Base-by-base conservation (phyloP, 129 eudicot species). In the carrot (Daucus carota) region DNA sequence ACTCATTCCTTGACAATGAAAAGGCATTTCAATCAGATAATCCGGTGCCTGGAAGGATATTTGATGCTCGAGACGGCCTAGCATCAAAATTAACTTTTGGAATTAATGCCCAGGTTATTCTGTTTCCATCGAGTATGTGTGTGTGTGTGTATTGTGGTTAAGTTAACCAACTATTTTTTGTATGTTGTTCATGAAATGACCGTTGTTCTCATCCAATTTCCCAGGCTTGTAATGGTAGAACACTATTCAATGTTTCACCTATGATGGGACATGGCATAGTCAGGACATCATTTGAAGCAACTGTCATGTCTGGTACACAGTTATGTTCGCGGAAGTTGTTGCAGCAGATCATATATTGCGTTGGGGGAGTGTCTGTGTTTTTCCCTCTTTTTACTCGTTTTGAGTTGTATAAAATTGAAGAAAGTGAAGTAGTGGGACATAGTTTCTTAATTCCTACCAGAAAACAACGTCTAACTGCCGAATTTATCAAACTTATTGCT, bases 341-440 rank as follows among this genome's bases (percentile, higher is more conserved):
- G 80, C 92, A 91, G 74, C 93, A 94, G 79, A 91, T 91, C 48
- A 87, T 94, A 71, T 94, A 94, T 74, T 91, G 96, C 80, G 97
- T 91, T 59, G 98, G 98, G 77, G 98, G 98, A 33, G 96, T 94
- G 70, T 94, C 98, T 82, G 98, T 94, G 50, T 94, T 94, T 79
- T 94, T 94, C 57, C 98, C 98, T 65, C 92, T 94, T 67, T 85
- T 94, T 84, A 90, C 90, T 54, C 97, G 88, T 79, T 80, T 84
- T 72, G 88, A 87, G 40, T 80, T 86, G 82, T 87, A 81, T 74
- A 89, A 83, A 67, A 80, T 76, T 46, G 91, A 80, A 63, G 81
- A 73, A 80, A 79, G 38, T 72, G 83, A 80, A 50, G 85, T 80
- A 75, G 77, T 46, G 71, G 88, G 80, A 70, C 69, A 85, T 75